Base-by-base conservation (phyloP, 2,329 filamentous ascomycete species). In the Diaporthe aspalathi region DNA sequence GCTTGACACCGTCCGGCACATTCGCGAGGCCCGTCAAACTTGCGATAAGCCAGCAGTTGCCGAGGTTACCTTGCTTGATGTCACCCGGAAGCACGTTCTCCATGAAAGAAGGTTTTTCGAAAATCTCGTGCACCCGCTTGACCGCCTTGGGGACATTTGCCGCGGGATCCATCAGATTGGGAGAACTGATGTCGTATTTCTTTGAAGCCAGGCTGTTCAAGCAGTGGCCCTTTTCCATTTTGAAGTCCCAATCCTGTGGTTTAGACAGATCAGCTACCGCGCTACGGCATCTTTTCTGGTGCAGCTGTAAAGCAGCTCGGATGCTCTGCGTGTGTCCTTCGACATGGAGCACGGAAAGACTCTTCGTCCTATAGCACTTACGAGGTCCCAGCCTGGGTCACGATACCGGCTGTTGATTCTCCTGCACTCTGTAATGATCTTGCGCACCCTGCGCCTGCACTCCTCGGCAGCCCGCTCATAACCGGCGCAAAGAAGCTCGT, bases 31-130 rank as follows among this genome's bases (percentile, higher is more conserved):
- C 93, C 40, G 91, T 94, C 35, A 97, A 81, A 27, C 92, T 92
- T 8, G 93, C 92, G 81, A 96, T 91, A 67, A 94, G 88, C 93
- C 93, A 95, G 82, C 93, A 96, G 77, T 95, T 90, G n/a, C 93
- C 93, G 47, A 92, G 87, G 50, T 86, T 87, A 2, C 93, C 93
- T 77, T 96, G 93, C 77, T 93, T 92, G 71, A 95, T 89, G 78
- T 96, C 93, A 70, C 90, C 89, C 16, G 91, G 90, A 74, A 90
- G 89, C 71, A 93, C 84, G 65, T 89, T 90, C 65, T 83, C 80
- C 81, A 89, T 82, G 78, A 95, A 95, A 3, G 87, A 90, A 0
- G 92, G 92, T 24, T 90, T 89, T 74, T 94, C 91, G 75, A 92
- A 94, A 49, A 94, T 92, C 78, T 94, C 92, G 82, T 94, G 84